Evolutionary conservation across 805 yeast species (phyloP).

Genomic region (Maudiozyma bulderi): DNA sequence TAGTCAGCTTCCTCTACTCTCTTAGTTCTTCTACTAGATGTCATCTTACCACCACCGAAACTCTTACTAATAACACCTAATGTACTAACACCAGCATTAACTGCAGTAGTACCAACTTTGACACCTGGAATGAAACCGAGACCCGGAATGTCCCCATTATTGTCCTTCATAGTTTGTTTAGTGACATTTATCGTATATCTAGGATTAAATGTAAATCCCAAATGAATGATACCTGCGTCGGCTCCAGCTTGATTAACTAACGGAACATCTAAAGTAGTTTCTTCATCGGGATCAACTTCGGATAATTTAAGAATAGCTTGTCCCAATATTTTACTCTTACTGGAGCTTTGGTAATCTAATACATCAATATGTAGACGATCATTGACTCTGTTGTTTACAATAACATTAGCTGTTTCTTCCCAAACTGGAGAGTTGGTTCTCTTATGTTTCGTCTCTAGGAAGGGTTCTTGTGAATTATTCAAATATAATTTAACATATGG

Average conservation of each 20-base stretch:
- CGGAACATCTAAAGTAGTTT: conserved; percentile 41
- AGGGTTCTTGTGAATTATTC: conserved; percentile 43
- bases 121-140: conserved; percentile 40
- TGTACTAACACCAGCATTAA: conserved; percentile 36
- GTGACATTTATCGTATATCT: conserved; percentile 45
- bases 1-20: not conserved
- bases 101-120: conserved; percentile 33
- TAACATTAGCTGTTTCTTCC: conserved; percentile 57
- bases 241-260: conserved; percentile 29
- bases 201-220: conserved; percentile 58
- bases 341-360: conserved; percentile 86
- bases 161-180: conserved; percentile 29
- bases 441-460: conserved; percentile 65
- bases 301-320: conserved; percentile 44
- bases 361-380: conserved; percentile 46
- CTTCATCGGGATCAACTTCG: conserved; percentile 48
- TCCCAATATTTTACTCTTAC: conserved; percentile 71
- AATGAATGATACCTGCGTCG: conserved; percentile 47
- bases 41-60: conserved; percentile 2
- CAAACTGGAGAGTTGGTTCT: conserved; percentile 77
- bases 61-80: conserved; percentile 21
- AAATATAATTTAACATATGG: conserved; percentile 65
- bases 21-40: not conserved
- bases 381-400: conserved; percentile 48
- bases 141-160: conserved; percentile 40